A percentile compares a stretch with the other conserved stretches of the same genome.
Evolutionary conservation across 1,284 basidiomycete genomes (phyloP).

Genomic region (Vanrija sp.): DNA sequence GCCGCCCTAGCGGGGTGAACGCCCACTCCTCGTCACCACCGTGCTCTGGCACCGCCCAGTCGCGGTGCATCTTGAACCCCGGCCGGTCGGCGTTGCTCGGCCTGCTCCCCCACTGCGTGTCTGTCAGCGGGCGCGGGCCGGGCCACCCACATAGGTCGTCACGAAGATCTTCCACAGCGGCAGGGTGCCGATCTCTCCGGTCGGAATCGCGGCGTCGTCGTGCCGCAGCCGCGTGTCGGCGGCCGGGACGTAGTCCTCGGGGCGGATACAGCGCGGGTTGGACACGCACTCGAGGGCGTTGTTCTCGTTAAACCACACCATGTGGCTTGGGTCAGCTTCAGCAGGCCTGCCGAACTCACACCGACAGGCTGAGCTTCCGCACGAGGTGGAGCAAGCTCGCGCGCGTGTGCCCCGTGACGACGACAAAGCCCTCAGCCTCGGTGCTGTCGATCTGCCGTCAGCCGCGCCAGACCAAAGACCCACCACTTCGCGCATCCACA

Average conservation of each 20-base stretch:
- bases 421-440: background rate
- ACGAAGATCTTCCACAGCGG: slow-evolving; percentile 2
- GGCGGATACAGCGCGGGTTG: slow-evolving; percentile 5
- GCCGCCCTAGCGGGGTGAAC: slow-evolving; percentile 4
- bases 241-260: background rate
- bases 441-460: background rate
- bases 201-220: background rate
- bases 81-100: background rate
- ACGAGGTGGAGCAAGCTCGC: slow-evolving; percentile 1
- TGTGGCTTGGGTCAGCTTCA: background rate
- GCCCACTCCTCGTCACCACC: slow-evolving; percentile 6
- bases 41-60: background rate
- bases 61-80: background rate
- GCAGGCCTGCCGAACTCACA: background rate
- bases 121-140: background rate
- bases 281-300: slow-evolving; percentile 5
- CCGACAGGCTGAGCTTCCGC: background rate
- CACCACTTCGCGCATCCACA: slow-evolving; percentile 3
- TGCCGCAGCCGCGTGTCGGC: background rate
- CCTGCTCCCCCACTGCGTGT: background rate
- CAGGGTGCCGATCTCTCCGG: background rate
- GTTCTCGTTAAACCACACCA: slow-evolving; percentile 7
- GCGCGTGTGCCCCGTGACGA: background rate
- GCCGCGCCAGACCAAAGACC: background rate
- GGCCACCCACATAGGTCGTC: background rate